A percentile compares a stretch with the other conserved stretches of the same genome.
Evolutionary conservation across 305 asterid species (phyloP).

Genomic region (Solanum chacoense): DNA sequence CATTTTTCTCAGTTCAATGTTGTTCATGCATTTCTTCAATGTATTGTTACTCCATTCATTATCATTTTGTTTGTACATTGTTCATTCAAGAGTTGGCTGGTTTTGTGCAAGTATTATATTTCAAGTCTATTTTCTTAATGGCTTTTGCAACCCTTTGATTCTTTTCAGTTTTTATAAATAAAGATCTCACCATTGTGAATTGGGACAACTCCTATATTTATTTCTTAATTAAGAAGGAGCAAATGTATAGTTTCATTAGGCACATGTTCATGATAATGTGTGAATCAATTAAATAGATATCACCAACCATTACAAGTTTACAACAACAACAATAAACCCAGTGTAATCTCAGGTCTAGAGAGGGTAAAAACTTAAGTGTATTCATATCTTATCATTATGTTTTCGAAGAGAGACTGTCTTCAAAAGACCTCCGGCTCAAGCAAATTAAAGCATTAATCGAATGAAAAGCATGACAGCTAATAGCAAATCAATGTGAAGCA

Average conservation of each 20-base stretch:
- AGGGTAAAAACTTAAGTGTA: no score
- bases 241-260: neutral
- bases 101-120: neutral
- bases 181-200: neutral
- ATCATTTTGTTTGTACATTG: neutral
- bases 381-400: no score
- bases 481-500: no score
- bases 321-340: neutral
- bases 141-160: neutral
- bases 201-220: neutral
- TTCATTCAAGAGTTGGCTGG: neutral
- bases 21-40: conserved; percentile 26
- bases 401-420: neutral
- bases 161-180: neutral
- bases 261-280: neutral
- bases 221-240: no score
- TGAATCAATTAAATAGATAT: neutral
- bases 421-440: neutral
- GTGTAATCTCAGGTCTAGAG: neutral
- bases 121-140: neutral
- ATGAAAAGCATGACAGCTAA: no score
- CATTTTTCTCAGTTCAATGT: neutral
- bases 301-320: neutral
- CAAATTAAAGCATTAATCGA: neutral
- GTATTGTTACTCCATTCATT: neutral